Conservation (phyloP, 208 protist genomes). For the Herpetomonas muscarum region DNA sequence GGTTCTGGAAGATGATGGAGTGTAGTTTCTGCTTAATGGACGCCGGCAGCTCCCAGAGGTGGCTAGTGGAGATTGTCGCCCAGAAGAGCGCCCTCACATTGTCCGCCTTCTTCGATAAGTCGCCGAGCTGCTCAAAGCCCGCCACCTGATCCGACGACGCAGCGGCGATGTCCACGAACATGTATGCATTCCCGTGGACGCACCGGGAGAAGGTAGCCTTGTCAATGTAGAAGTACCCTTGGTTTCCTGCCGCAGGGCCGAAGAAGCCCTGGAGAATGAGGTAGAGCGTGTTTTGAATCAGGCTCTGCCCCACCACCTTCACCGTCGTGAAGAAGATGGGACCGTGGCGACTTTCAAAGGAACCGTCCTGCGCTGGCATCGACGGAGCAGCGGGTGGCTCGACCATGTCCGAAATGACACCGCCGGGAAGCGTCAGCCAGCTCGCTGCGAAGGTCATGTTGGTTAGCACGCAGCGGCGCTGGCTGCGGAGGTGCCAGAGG, state of each 20-base stretch:
- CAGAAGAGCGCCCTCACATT: too few relatives aligned
- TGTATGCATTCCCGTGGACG: conserved; percentile 34
- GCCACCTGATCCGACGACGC: conserved; percentile 24
- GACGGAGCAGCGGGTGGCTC: too few relatives aligned
- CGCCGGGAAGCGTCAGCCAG: conserved; percentile 54
- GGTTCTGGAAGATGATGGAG: too few relatives aligned
- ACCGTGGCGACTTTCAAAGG: conserved; percentile 13
- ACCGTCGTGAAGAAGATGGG: conserved; percentile 67
- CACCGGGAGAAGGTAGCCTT: conserved; percentile 55
- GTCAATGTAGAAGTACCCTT: conserved; percentile 65
- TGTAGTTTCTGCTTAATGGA: too few relatives aligned
- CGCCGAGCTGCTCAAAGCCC: too few relatives aligned
- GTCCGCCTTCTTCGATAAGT: too few relatives aligned
- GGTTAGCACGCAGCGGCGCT: conserved; percentile 55
- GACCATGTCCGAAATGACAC: conserved; percentile 44
- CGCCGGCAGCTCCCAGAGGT: too few relatives aligned
- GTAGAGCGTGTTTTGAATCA: conserved; percentile 47
- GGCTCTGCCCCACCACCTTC: conserved; percentile 69
- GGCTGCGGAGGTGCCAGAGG: conserved; percentile 69
- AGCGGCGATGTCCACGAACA: conserved; percentile 41
- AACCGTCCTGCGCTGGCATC: too few relatives aligned
- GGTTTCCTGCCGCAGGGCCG: conserved; percentile 39
- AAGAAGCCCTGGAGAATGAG: conserved; percentile 79
- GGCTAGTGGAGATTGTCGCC: too few relatives aligned
- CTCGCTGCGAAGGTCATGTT: conserved; percentile 51